Base-by-base conservation (phyloP, 139 green algal species). In the Raphidocelis subcapitata region DNA sequence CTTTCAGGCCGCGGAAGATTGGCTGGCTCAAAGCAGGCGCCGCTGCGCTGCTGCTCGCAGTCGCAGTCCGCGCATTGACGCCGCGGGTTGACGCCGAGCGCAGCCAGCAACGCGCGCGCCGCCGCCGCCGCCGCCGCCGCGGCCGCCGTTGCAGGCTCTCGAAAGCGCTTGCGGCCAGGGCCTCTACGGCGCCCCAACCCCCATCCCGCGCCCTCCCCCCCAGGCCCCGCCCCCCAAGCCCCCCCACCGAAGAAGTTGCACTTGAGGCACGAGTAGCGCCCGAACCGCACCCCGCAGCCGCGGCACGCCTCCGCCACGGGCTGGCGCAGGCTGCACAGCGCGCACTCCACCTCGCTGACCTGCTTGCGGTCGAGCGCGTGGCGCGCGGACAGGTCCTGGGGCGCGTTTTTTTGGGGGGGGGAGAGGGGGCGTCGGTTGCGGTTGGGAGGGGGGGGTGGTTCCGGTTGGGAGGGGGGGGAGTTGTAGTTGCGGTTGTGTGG, bases 281-380 rank as follows among this genome's bases (percentile, higher is more conserved):
- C 92, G 78, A 96, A 96, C 3, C 54, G 33, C 1, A 93, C 84
- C 36, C 88, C 85, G 86, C 94, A 98, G 32, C 20, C 20, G 15
- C 18, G 26, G 79, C 94, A 98, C 32, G 36, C 15, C 18, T 51
- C n/a, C 4, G 59, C 74, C 32, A 91, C 83, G 16, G 86, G 82
- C 81, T 97, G 93, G 5, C 82, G 78, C 41, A 65, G 72, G 46
- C 81, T 49, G 72, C 93, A 98, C 51, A 96, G 62, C 20, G 85
- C 88, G 69, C 92, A 97, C 18, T 94, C 77, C 4, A 97, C 75
- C 74, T 94, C 86, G 28, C 46, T 69, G 5, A 97, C 90, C 3
- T 46, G 74, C 63, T 87, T 92, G 24, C 93, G 77, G 62, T 96
- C 91, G 21, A 97, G 82, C 32, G 88, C 78, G 76, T 97, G 93